Evolutionary conservation across 768 basidiomycete genomes (phyloP), one percentile per base, ranked within the genome.

Genomic region (Auriscalpium orientale): DNA sequence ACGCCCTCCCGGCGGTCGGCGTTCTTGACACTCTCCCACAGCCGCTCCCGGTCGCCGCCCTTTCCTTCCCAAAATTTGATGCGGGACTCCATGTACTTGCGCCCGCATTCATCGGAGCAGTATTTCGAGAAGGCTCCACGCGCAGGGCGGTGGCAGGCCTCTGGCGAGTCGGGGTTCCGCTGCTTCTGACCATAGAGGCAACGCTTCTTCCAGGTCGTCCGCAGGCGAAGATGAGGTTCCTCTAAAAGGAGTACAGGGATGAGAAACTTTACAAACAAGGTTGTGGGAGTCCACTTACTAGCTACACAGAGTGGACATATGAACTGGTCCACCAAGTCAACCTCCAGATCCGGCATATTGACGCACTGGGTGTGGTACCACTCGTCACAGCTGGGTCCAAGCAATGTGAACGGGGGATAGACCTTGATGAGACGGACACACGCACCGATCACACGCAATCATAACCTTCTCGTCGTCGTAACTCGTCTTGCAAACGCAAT

Each of bases 281-380:
- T 18, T 46, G n/a, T n/a, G 51, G 34, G 20, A 33, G 49, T 21
- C 33, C 21, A 78, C 90, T 38, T 61, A 95, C 93, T 83, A 55
- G 79, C 74, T 20, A 85, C 73, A 66, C 93, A 95, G 4, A 76
- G 74, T 1, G 92, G 91, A 69, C 93, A 97, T 52, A 92, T 83
- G 70, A 95, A 95, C 68, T 89, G 87, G 72, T 95, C 94, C 36
- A 97, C 88, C 15, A 97, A 81, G 62, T 94, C 90, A 37, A 92
- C 81, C 62, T 87, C 83, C 8, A 83, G 74, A 58, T 95, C 91
- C 22, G 83, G 80, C 79, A 95, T 87, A 44, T 81, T 73, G 28
- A 95, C 84, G 63, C 93, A 97, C 49, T 82, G 78, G 0, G 89
- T 87, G 67, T 97, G 93, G 68, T 91, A 95, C 93, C 93, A 97